Percentiles rank a stretch among this genome's conserved stretches.
Evolutionary conservation across 495 filamentous ascomycete genomes (phyloP).

Genomic region (Penicillium diatomitis): DNA sequence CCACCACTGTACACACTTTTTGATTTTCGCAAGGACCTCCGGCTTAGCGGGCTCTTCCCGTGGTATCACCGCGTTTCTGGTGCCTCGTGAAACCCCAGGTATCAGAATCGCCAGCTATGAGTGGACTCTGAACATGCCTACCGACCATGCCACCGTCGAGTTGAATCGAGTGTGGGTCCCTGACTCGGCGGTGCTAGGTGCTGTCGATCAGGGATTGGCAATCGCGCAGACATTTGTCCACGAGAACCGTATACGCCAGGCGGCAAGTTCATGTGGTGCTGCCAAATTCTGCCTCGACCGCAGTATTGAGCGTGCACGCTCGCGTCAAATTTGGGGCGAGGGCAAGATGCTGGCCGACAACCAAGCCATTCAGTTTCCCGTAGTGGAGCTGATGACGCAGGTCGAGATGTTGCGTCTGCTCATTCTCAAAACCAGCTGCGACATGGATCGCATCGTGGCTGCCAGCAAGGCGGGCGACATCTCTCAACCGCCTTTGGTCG

Average conservation of each 20-base stretch:
- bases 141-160: slow-evolving; percentile 48
- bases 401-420: slow-evolving; percentile 50
- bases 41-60: slow-evolving; percentile 34
- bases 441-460: slow-evolving; percentile 47
- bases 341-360: slow-evolving; percentile 39
- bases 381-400: slow-evolving; percentile 51
- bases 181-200: slow-evolving; percentile 36
- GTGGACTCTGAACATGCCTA: slow-evolving; percentile 57
- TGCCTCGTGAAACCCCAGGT: slow-evolving; percentile 37
- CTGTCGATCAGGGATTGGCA: slow-evolving; percentile 37
- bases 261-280: slow-evolving; percentile 48
- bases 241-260: slow-evolving; percentile 54
- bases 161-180: slow-evolving; percentile 42
- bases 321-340: slow-evolving; percentile 45
- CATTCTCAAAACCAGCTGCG: slow-evolving; percentile 48
- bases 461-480: slow-evolving; percentile 3
- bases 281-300: slow-evolving; percentile 47
- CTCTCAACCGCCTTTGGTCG: slow-evolving; percentile 20
- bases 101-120: slow-evolving; percentile 44
- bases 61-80: slow-evolving; percentile 51
- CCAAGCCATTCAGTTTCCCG: slow-evolving; percentile 52
- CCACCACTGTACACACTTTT: slow-evolving; percentile 47
- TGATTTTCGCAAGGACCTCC: slow-evolving; percentile 48
- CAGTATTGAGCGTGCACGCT: slow-evolving; percentile 42
- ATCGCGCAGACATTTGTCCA: slow-evolving; percentile 55